Percentiles rank a stretch among this genome's conserved stretches.
Evolutionary conservation across 768 basidiomycete genomes (phyloP).

Genomic region (Leucosporidium scottii): DNA sequence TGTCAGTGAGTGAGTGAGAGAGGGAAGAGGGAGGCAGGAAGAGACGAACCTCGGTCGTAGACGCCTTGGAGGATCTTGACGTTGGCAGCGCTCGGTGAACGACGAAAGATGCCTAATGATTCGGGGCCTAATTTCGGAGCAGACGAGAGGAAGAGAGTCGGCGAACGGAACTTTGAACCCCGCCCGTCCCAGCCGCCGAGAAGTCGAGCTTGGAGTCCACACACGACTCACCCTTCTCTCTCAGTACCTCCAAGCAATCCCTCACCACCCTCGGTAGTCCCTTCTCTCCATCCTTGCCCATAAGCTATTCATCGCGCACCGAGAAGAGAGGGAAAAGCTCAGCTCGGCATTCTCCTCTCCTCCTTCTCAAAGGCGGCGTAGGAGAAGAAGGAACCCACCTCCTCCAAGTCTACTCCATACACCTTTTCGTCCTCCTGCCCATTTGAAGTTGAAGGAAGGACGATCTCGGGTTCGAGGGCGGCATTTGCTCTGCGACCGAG

Average conservation of each 20-base stretch:
- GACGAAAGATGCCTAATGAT: conserved; percentile 25
- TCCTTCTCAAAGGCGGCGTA: neutral
- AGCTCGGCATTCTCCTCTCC: too few relatives aligned
- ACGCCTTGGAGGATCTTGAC: conserved; percentile 13
- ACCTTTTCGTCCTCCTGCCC: neutral
- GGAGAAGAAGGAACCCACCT: neutral
- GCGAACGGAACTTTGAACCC: too few relatives aligned
- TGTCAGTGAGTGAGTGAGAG: neutral
- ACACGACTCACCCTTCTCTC: conserved; percentile 6
- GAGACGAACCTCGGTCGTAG: conserved; percentile 7
- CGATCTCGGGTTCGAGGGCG: neutral
- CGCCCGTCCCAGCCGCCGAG: too few relatives aligned
- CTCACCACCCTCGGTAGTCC: conserved; percentile 8
- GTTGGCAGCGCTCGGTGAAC: conserved; percentile 9
- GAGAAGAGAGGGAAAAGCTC: too few relatives aligned
- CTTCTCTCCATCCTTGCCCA: neutral
- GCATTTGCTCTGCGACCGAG: conserved; percentile 10
- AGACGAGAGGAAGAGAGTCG: neutral
- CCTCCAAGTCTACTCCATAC: conserved; percentile 4
- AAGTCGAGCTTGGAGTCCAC: too few relatives aligned
- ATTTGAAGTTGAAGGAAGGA: neutral
- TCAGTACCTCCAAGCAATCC: conserved; percentile 14
- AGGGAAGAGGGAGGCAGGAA: neutral
- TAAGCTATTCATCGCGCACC: neutral
- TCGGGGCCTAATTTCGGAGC: neutral